Percentiles rank a stretch among this genome's conserved stretches.
Conservation (phyloP, 2,329 filamentous ascomycete species). For the Botryosphaeria dothidea region DNA sequence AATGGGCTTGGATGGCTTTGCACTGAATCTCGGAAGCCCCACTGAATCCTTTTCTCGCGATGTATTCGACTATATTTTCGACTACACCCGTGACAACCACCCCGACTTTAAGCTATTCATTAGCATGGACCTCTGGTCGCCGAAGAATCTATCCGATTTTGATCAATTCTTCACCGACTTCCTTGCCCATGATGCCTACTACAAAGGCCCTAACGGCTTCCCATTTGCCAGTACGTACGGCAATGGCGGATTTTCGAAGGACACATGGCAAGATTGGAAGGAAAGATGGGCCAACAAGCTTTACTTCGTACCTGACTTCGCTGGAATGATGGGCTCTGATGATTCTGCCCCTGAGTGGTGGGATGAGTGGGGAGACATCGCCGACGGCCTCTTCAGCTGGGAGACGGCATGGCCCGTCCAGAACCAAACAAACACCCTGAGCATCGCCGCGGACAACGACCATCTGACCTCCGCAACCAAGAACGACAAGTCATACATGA, state of each 20-base stretch:
- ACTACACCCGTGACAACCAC: constrained; percentile 8
- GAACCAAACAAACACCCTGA: neutral
- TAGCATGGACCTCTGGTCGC: constrained; percentile 6
- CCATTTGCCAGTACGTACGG: constrained; percentile 4
- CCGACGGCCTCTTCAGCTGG: constrained; percentile 43
- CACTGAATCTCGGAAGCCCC: neutral
- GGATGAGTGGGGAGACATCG: constrained; percentile 31
- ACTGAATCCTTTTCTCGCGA: neutral
- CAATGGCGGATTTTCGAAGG: neutral
- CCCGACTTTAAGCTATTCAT: constrained; percentile 7
- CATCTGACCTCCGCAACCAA: constrained; percentile 27
- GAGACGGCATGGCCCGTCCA: constrained; percentile 37
- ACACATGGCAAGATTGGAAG: neutral
- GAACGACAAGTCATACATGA: constrained; percentile 37
- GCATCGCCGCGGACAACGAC: constrained; percentile 25
- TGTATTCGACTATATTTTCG: constrained; percentile 3
- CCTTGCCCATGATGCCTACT: neutral
- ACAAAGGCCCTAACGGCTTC: constrained; percentile 4
- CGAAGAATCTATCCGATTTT: neutral
- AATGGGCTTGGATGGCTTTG: constrained; percentile 6
- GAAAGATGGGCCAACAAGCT: neutral
- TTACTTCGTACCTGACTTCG: constrained; percentile 38
- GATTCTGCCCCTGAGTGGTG: constrained; percentile 33
- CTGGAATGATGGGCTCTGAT: constrained; percentile 27
- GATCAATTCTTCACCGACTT: neutral